Base-by-base conservation (phyloP, 2,329 filamentous ascomycete genomes). In the Cladophialophora exuberans region DNA sequence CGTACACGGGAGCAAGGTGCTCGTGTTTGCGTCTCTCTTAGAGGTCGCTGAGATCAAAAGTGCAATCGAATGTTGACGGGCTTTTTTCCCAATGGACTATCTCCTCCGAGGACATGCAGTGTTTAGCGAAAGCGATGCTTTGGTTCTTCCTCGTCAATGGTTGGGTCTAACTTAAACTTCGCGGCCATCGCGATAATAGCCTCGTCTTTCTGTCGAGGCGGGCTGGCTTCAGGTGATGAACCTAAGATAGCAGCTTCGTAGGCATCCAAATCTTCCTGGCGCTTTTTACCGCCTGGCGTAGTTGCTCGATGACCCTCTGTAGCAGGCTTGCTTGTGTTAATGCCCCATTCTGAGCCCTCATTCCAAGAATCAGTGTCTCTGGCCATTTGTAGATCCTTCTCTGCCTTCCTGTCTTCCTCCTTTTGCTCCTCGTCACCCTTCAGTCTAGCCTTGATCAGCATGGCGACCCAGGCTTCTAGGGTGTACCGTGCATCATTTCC, bases 401-500 rank as follows among this genome's bases (percentile, higher is more conserved):
- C 25, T 22, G n/a, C 20, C 6, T 46, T 25, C 15, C 22, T 17
- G 2, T 42, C 36, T 25, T 41, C 28, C 35, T 50, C 38, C 20
- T 53, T 49, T 17, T 49, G 39, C n/a, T 39, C 43, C 22, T 52
- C 41, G 38, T 67, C 65, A 15, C 64, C 59, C 25, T 62, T 44
- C 22, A 66, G 38, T 35, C 67, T 61, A 7, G 68, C 64, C 36
- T 64, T 62, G 18, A 83, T 71, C 31, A 77, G 79, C 56, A 90
- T 80, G 4, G 75, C 82, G 5, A 96, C 69, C 78, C 94, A 82
- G 6, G 84, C 87, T 58, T 86, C 84, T 59, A 96, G 72, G 0
- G 90, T 93, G 68, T 88, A 94, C 1, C 85, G 81, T 0, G 91
- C 90, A 67, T 96, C 91, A 62, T 96, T 96, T 1, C 91, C 82